Base-by-base conservation (phyloP, 306 rosid genomes). In the Glycine tomentella region DNA sequence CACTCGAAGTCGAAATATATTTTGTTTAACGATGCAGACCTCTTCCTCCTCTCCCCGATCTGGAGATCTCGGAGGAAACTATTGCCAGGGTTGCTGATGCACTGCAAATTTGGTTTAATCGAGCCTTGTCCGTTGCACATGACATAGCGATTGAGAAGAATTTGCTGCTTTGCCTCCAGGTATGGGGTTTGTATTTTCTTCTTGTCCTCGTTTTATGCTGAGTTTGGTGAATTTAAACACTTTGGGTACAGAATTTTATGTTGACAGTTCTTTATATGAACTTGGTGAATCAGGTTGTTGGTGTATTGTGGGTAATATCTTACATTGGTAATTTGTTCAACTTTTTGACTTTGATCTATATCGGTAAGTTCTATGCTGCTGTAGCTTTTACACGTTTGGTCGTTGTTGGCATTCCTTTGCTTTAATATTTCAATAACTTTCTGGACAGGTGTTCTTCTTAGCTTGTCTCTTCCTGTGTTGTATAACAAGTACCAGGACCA, bases 31-130 rank as follows among this genome's bases (percentile, higher is more conserved):
- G 52, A 51, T 59, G 16, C 86, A 96, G 99, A 87, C 99, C 99
- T 15, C 91, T 93, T 70, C 99, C 99, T 76, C 99, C 98, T 77
- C 90, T 93, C 45, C 99, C 98, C 40, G 97, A 96, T 89, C 76
- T 96, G 87, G 97, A 92, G 88, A 92, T 96, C 73, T 87, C 97
- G 2, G 98, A 96, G 87, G 89, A 85, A 57, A 69, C 87, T 69
- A 85, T 92, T 51, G 52, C 84, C 10, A 85, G 64, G 84, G 88
- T 88, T 73, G 91, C 98, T 17, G 92, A 92, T 63, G 86, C 48
- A 73, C 77, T 96, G 80, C 93, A 86, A 59, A 77, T 82, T 61
- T 88, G 93, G 93, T 77, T 92, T 75, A 96, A 90, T 82, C 83
- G 51, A 9, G 93, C 75, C 33, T 81, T 96, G 80, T 81, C 92